phyloP scores from a whole-genome alignment of 2,329 filamentous ascomycete species.

The Macrophomina tecta region DNA sequence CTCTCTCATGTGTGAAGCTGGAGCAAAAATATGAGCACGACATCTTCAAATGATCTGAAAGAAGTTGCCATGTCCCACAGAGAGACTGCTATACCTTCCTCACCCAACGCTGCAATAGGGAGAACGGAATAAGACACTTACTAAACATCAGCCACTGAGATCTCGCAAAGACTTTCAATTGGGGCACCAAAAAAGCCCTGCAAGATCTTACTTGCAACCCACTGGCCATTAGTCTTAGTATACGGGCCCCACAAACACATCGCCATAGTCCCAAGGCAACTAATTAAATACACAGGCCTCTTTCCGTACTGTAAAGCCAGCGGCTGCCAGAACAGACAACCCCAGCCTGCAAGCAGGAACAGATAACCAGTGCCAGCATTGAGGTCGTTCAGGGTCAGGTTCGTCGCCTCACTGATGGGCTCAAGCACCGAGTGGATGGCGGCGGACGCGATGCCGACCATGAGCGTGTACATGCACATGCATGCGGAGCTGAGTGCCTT shows the following conservation, averaged over 20 bases:
- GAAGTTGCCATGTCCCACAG: not conserved
- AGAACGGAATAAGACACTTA: conserved; percentile 13
- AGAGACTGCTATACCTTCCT: not conserved
- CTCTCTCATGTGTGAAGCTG: conserved; percentile 43
- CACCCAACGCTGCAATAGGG: not conserved
- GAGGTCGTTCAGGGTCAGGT: conserved; percentile 51
- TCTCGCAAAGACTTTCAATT: conserved; percentile 57
- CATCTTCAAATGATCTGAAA: not conserved
- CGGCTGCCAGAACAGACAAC: conserved; percentile 59
- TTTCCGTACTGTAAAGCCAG: conserved; percentile 61
- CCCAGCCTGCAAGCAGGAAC: conserved; percentile 60
- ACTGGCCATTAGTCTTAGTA: conserved; percentile 52
- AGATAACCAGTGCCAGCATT: conserved; percentile 59
- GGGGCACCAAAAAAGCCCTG: conserved; percentile 57
- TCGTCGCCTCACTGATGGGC: conserved; percentile 55
- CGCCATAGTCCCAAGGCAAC: conserved; percentile 45
- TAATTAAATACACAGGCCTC: conserved; percentile 55
- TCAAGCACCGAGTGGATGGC: conserved; percentile 59
- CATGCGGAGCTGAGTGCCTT: conserved; percentile 47
- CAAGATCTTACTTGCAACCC: conserved; percentile 55
- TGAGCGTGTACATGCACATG: conserved; percentile 56
- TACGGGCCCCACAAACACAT: conserved; percentile 52
- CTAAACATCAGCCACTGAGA: conserved; percentile 52
- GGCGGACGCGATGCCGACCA: conserved; percentile 56
- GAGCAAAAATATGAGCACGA: not conserved